A percentile compares a stretch with the other conserved stretches of the same genome.
Evolutionary conservation across 1,139 yeast species (phyloP).

Genomic region (Sporopachydermia cereana): DNA sequence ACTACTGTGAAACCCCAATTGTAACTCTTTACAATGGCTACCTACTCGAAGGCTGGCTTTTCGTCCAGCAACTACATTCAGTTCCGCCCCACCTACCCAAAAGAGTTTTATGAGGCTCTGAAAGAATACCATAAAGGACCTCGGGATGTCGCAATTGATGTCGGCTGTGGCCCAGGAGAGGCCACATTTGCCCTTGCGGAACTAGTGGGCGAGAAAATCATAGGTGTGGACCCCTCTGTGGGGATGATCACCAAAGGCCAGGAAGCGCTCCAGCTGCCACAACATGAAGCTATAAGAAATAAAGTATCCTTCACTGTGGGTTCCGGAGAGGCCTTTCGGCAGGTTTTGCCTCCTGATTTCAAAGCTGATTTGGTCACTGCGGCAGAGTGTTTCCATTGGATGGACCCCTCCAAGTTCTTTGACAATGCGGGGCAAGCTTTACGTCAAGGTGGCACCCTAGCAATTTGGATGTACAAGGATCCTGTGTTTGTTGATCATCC

Average conservation of each 20-base stretch:
- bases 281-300: conserved; percentile 8
- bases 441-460: conserved; percentile 50
- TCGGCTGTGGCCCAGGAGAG: conserved; percentile 83
- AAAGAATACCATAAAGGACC: conserved; percentile 28
- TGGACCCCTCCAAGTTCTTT: conserved; percentile 44
- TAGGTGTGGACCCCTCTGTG: conserved; percentile 58
- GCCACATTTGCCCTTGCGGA: conserved; percentile 46
- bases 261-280: conserved; percentile 13
- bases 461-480: conserved; percentile 74
- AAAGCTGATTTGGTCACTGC: conserved; percentile 53
- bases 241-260: conserved; percentile 49
- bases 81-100: conserved; percentile 60
- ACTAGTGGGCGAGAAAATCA: conserved; percentile 32
- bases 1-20: too few species aligned
- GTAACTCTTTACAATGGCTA: conserved; percentile 42
- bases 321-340: conserved; percentile 23
- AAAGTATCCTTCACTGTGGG: conserved; percentile 24
- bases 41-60: conserved; percentile 50
- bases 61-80: conserved; percentile 46
- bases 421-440: conserved; percentile 37
- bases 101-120: conserved; percentile 37
- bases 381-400: conserved; percentile 79
- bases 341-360: conserved; percentile 18
- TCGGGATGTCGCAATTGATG: conserved; percentile 38
- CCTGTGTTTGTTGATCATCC: conserved; percentile 38